Percentiles rank a stretch among this genome's conserved stretches.
These are phyloP conservation scores for Pythium phragmiticola DNA, from an alignment of 352 stramenopile genomes.

Conservation along the genomic window DNA sequence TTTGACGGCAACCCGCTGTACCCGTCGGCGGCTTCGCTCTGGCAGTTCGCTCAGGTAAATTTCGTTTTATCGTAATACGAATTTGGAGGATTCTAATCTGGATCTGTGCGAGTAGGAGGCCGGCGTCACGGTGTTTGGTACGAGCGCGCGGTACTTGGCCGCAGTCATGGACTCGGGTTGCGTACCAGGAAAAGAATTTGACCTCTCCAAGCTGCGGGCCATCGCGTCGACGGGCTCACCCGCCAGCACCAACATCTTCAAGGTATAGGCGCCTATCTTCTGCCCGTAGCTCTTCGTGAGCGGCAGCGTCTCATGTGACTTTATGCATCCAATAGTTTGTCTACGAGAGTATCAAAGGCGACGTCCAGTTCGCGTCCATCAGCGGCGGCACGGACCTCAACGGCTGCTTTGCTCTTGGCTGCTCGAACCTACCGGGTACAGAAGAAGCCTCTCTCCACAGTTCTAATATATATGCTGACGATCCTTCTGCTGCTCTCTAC, in stretches of 20 bases:
- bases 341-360: conserved; percentile 67
- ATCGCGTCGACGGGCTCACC: conserved; percentile 77
- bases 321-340: conserved; percentile 41
- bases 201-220: conserved; percentile 62
- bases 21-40: conserved; percentile 47
- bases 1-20: conserved; percentile 81
- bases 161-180: conserved; percentile 75
- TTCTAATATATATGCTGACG: no score
- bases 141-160: conserved; percentile 69
- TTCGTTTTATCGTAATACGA: neutral
- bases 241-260: conserved; percentile 77
- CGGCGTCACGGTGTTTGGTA: conserved; percentile 70
- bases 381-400: conserved; percentile 85
- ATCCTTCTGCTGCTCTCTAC: neutral
- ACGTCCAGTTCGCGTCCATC: conserved; percentile 82
- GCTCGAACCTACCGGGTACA: conserved; percentile 63
- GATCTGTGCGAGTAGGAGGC: conserved; percentile 30
- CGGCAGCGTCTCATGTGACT: no score
- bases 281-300: no score
- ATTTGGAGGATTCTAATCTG: neutral
- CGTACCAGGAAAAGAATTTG: conserved; percentile 53
- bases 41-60: conserved; percentile 53
- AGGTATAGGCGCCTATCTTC: conserved; percentile 19
- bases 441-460: neutral
- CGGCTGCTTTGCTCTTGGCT: conserved; percentile 74